phyloP scores from a whole-genome alignment of 495 filamentous ascomycete species.

The Neurospora sp. region DNA sequence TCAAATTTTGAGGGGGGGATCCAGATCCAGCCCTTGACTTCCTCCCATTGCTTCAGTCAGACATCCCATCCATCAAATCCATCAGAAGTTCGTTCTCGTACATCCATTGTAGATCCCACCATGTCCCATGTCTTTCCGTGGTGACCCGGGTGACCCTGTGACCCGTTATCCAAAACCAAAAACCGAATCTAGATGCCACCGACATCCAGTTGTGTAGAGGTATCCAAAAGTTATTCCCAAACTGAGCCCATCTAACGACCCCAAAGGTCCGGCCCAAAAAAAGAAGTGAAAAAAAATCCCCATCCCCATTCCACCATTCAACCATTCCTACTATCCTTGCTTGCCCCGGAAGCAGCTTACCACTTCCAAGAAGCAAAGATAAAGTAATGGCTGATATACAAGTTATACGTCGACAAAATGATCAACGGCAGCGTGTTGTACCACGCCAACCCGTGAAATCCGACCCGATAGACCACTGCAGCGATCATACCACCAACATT shows the following conservation, averaged over 20 bases:
- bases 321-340: no score
- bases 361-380: conserved; percentile 19
- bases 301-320: no score
- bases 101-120: not conserved
- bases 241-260: not conserved
- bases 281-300: not conserved
- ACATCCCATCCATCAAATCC: not conserved
- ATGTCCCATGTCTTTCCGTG: not conserved
- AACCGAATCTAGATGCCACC: not conserved
- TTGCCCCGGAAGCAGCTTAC: conserved; percentile 1
- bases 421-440: conserved; percentile 22
- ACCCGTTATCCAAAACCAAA: not conserved
- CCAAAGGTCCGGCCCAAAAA: not conserved
- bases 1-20: not conserved
- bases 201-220: not conserved
- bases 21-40: not conserved
- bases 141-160: not conserved
- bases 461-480: conserved; percentile 15
- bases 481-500: conserved; percentile 15
- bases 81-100: not conserved
- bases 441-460: conserved; percentile 12
- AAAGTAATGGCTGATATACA: conserved; percentile 23
- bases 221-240: not conserved
- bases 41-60: not conserved
- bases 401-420: conserved; percentile 19